These are phyloP conservation scores for Candida tunisiensis DNA, from an alignment of 1,139 yeast species.

Conservation along the genomic window DNA sequence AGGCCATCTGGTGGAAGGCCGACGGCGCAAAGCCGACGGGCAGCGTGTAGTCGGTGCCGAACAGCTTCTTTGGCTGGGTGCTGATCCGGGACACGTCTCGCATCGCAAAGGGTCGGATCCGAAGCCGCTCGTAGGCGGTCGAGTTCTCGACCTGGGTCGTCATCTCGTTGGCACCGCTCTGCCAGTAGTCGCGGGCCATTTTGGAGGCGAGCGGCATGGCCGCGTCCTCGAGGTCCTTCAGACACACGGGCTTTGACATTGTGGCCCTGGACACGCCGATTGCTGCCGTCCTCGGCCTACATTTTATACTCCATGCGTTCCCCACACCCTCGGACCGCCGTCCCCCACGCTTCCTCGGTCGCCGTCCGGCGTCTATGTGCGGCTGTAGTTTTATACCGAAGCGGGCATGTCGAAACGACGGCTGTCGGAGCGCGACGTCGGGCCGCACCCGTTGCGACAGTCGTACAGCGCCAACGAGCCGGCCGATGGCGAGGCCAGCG, in stretches of 20 bases:
- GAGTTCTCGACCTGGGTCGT: conserved; percentile 18
- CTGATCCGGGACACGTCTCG: conserved; percentile 25
- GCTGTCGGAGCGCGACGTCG: no score
- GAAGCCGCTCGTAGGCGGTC: conserved; percentile 14
- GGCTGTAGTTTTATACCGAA: no score
- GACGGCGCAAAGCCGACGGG: conserved; percentile 56
- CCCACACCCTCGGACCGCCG: no score
- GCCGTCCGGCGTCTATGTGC: no score
- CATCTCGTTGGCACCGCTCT: conserved; percentile 21
- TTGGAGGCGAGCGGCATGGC: conserved; percentile 13
- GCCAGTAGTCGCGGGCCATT: conserved; percentile 21
- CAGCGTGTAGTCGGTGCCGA: conserved; percentile 25
- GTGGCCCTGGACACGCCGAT: no score
- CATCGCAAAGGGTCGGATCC: conserved; percentile 28
- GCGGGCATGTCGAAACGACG: no score
- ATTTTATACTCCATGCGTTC: no score
- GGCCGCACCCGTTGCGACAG: no score
- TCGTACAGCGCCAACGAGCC: no score
- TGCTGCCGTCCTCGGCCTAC: no score
- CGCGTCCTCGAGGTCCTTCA: conserved; percentile 11
- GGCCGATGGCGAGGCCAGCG: no score
- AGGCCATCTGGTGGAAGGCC: conserved; percentile 49
- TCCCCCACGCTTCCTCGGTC: no score
- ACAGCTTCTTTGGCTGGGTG: conserved; percentile 21
- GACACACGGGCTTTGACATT: conserved; percentile 4